Percentiles rank a stretch among this genome's conserved stretches.
These are phyloP conservation scores for Neopestalotiopsis clavispora DNA, from an alignment of 2,329 filamentous ascomycete species.

Conservation along the genomic window DNA sequence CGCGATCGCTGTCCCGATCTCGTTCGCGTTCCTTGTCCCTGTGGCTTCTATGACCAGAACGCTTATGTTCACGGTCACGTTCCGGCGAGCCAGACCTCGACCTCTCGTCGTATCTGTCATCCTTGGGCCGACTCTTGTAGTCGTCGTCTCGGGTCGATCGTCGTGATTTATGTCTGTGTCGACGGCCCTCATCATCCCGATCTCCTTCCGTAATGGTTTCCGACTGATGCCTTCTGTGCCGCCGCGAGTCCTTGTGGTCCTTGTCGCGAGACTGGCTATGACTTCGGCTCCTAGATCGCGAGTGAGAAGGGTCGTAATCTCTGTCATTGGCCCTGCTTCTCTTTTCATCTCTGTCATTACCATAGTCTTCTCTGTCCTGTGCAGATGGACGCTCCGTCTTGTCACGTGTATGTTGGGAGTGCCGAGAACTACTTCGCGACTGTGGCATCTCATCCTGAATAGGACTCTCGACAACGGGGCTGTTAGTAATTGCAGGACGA, in stretches of 20 bases:
- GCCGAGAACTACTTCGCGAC: slow-evolving; percentile 55
- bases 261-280: slow-evolving; percentile 45
- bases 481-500: slow-evolving; percentile 36
- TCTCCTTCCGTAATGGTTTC: slow-evolving; percentile 51
- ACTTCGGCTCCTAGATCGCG: slow-evolving; percentile 39
- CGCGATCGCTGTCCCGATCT: slow-evolving; percentile 37
- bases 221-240: slow-evolving; percentile 61
- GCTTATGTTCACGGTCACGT: slow-evolving; percentile 48
- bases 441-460: slow-evolving; percentile 36
- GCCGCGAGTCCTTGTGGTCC: slow-evolving; percentile 51
- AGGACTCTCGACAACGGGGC: slow-evolving; percentile 36
- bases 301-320: slow-evolving; percentile 35
- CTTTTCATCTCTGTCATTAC: slow-evolving; percentile 25
- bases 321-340: slow-evolving; percentile 32
- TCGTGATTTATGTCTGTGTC: slow-evolving; percentile 54
- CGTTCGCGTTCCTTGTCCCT: slow-evolving; percentile 47
- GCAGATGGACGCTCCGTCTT: slow-evolving; percentile 41
- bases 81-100: slow-evolving; percentile 69
- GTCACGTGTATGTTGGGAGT: slow-evolving; percentile 46
- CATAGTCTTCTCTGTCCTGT: slow-evolving; percentile 36
- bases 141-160: slow-evolving; percentile 52
- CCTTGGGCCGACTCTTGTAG: slow-evolving; percentile 40
- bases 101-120: slow-evolving; percentile 54
- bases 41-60: slow-evolving; percentile 50
- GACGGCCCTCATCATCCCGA: slow-evolving; percentile 54